Conservation (phyloP, 768 basidiomycete species). For the Termitomyces bulborhizus region DNA sequence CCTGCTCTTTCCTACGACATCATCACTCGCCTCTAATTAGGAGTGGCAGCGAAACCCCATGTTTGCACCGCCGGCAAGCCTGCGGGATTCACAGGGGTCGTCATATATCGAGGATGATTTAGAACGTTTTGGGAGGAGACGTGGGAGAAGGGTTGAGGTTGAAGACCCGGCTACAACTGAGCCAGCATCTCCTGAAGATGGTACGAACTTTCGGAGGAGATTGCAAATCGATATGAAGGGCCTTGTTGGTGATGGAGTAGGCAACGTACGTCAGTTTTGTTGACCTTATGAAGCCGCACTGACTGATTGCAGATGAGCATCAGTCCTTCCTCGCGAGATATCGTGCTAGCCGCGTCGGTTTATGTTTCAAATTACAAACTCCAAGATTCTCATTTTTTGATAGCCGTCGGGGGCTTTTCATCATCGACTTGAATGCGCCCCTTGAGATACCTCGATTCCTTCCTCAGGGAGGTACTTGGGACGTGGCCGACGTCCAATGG, state of each 20-base stretch:
- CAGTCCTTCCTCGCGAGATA: slow-evolving; percentile 80
- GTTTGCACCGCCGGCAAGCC: slow-evolving; percentile 14
- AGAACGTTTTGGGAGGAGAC: background rate
- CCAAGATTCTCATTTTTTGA: background rate
- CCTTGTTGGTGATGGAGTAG: slow-evolving; percentile 76
- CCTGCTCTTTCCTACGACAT: background rate
- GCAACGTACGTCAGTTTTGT: slow-evolving; percentile 53
- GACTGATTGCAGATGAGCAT: slow-evolving; percentile 73
- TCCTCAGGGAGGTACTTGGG: slow-evolving; percentile 95
- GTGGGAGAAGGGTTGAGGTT: slow-evolving; percentile 3
- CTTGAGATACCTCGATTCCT: slow-evolving; percentile 87
- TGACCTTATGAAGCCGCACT: background rate
- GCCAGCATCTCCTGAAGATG: slow-evolving; percentile 38
- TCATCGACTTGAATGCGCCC: slow-evolving; percentile 89
- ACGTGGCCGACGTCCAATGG: slow-evolving; percentile 92
- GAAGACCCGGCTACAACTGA: slow-evolving; percentile 3
- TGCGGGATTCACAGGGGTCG: slow-evolving; percentile 8
- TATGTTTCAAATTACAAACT: background rate
- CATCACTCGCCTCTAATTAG: slow-evolving; percentile 6
- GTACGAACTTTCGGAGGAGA: slow-evolving; percentile 49
- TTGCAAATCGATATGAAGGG: slow-evolving; percentile 77
- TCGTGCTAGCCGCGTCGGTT: slow-evolving; percentile 79
- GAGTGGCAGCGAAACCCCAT: slow-evolving; percentile 14
- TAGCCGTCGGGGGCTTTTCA: slow-evolving; percentile 85
- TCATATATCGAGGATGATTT: slow-evolving; percentile 7